phyloP scores from a whole-genome alignment of 495 filamentous ascomycete species.

The Parachaetomium inaequale region DNA sequence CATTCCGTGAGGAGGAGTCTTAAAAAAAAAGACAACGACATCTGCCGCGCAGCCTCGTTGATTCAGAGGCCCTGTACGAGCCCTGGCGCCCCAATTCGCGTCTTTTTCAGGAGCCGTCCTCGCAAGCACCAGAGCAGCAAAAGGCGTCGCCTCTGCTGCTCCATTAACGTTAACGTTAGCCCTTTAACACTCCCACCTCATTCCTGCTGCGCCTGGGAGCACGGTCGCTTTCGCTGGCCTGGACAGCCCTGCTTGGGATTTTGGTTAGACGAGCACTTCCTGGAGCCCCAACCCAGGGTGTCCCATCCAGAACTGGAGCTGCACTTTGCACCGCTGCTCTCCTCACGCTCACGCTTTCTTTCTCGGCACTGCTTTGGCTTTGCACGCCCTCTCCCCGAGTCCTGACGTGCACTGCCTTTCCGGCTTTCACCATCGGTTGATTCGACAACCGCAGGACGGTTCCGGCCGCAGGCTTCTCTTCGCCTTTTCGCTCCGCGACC shows the following conservation, averaged over 20 bases:
- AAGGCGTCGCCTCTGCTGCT: conserved; percentile 24
- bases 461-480: conserved; percentile 13
- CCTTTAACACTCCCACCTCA: conserved; percentile 9
- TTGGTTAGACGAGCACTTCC: conserved; percentile 4
- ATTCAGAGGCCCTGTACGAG: conserved; percentile 8
- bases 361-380: not conserved
- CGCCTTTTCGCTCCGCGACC: conserved; percentile 6
- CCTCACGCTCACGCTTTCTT: not conserved
- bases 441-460: conserved; percentile 35
- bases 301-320: conserved; percentile 12
- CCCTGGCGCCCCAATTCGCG: conserved; percentile 17
- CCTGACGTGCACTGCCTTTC: conserved; percentile 1
- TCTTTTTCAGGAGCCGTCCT: conserved; percentile 16
- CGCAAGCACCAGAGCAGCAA: conserved; percentile 20
- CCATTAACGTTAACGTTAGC: no score
- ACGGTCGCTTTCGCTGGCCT: conserved; percentile 9
- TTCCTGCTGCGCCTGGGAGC: conserved; percentile 11
- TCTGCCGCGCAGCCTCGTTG: conserved; percentile 4
- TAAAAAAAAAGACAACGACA: conserved; percentile 18
- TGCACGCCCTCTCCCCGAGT: not conserved
- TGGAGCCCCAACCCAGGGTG: not conserved
- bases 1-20: conserved; percentile 12
- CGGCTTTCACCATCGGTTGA: conserved; percentile 7
- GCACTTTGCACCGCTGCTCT: conserved; percentile 1
- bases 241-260: conserved; percentile 18